Conservation (phyloP, 2,329 filamentous ascomycete species). For the Epichloe scottii region DNA sequence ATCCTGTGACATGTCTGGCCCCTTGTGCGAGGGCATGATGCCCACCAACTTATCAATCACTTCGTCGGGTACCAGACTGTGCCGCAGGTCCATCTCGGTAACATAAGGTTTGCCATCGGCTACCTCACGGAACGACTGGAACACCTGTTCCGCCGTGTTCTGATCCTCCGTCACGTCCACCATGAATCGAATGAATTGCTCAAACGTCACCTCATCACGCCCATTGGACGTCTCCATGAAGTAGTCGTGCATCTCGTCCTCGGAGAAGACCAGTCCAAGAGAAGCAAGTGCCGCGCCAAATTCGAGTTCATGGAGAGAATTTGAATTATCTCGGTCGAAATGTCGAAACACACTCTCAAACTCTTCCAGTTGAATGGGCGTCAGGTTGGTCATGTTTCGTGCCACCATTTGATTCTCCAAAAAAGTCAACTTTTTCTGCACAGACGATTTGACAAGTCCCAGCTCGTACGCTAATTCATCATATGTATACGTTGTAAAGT, state of each 20-base stretch:
- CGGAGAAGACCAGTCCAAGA: conserved; percentile 87
- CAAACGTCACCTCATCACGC: conserved; percentile 75
- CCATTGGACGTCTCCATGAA: conserved; percentile 79
- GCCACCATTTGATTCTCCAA: conserved; percentile 98
- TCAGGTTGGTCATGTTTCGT: conserved; percentile 96
- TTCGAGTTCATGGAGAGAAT: conserved; percentile 82
- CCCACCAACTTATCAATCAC: conserved; percentile 86
- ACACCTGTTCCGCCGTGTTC: conserved; percentile 96
- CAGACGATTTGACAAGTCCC: conserved; percentile 77
- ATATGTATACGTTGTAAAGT: conserved; percentile 98
- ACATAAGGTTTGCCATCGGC: conserved; percentile 98
- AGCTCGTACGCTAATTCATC: conserved; percentile 93
- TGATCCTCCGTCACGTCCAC: conserved; percentile 98
- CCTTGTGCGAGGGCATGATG: conserved; percentile 74
- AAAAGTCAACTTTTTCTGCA: conserved; percentile 93
- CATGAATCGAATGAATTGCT: conserved; percentile 99
- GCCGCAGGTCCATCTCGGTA: conserved; percentile 90
- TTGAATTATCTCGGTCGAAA: conserved; percentile 88
- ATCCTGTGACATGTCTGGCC: conserved; percentile 78
- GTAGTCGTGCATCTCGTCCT: conserved; percentile 95
- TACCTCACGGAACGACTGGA: conserved; percentile 93
- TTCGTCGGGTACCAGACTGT: conserved; percentile 91
- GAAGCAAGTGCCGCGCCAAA: conserved; percentile 95
- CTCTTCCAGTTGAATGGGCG: conserved; percentile 94
- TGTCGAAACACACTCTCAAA: conserved; percentile 98